A percentile compares a stretch with the other conserved stretches of the same genome.
phyloP scores from a whole-genome alignment of 345 rosid genomes.

The Abelmoschus esculentus region DNA sequence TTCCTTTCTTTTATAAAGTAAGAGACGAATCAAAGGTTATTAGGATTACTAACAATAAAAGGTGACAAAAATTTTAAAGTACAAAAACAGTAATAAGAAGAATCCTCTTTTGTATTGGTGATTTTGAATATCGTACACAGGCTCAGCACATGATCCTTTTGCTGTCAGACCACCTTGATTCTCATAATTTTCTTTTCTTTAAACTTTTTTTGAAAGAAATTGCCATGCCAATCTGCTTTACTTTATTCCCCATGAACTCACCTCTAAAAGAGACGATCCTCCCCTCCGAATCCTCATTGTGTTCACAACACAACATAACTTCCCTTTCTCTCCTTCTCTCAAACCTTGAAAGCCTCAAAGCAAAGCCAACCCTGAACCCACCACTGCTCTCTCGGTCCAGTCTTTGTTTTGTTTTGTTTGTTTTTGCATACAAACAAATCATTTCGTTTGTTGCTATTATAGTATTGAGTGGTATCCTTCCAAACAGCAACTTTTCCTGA shows the following conservation, averaged over 20 bases:
- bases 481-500: slow-evolving; percentile 6
- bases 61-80: not conserved
- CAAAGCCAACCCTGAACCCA: not conserved
- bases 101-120: slow-evolving; percentile 39
- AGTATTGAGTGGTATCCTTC: slow-evolving; percentile 17
- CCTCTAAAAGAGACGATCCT: slow-evolving; percentile 52
- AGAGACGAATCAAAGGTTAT: slow-evolving; percentile 3
- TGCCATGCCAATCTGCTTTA: slow-evolving; percentile 25
- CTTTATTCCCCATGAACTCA: slow-evolving; percentile 57
- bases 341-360: not conserved
- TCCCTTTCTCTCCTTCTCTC: slow-evolving; percentile 21
- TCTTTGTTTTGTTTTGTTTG: not conserved
- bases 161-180: slow-evolving; percentile 46
- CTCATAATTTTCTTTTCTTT: not conserved
- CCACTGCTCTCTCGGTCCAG: not conserved
- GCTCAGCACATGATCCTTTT: slow-evolving; percentile 43
- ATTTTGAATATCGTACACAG: slow-evolving; percentile 41
- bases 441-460: not conserved
- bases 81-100: slow-evolving; percentile 25
- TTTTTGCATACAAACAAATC: slow-evolving; percentile 9
- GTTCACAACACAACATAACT: slow-evolving; percentile 43
- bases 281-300: slow-evolving; percentile 56
- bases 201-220: slow-evolving; percentile 27
- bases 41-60: not conserved
- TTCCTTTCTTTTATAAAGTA: not conserved